These are phyloP conservation scores for Paramecium biaurelia DNA, from an alignment of 73 alveolate species.

Conservation along the genomic window DNA sequence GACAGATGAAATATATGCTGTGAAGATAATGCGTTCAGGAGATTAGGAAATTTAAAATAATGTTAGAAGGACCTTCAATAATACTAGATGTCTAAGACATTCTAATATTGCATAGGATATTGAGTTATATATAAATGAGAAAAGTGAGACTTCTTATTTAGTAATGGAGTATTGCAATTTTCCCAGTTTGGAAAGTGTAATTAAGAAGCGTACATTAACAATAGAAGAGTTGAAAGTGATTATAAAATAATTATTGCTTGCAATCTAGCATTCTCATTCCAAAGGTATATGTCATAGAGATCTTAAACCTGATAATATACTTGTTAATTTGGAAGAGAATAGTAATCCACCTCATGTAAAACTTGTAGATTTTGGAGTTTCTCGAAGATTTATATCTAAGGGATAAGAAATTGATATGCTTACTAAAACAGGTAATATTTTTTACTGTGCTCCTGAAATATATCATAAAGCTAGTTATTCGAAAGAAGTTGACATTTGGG, in stretches of 20 bases:
- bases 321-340: neutral
- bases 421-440: conserved; percentile 32
- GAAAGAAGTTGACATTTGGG: conserved; percentile 21
- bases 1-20: conserved; percentile 49
- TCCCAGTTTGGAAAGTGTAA: conserved; percentile 5
- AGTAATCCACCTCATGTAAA: neutral
- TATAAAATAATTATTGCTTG: conserved; percentile 17
- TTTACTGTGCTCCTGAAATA: conserved; percentile 54
- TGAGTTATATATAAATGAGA: conserved; percentile 43
- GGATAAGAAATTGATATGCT: conserved; percentile 4
- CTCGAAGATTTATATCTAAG: neutral
- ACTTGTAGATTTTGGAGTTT: conserved; percentile 44
- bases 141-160: conserved; percentile 44
- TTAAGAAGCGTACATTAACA: neutral
- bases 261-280: conserved; percentile 39
- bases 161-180: conserved; percentile 60
- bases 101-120: conserved; percentile 6
- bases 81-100: conserved; percentile 42
- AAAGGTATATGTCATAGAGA: conserved; percentile 65
- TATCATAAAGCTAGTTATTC: neutral
- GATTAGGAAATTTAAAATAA: conserved; percentile 38
- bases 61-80: conserved; percentile 58
- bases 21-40: conserved; percentile 48
- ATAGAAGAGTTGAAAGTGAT: neutral
- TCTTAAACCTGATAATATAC: conserved; percentile 57